Evolutionary conservation across 345 rosid genomes (phyloP).

Genomic region (Salix exigua): DNA sequence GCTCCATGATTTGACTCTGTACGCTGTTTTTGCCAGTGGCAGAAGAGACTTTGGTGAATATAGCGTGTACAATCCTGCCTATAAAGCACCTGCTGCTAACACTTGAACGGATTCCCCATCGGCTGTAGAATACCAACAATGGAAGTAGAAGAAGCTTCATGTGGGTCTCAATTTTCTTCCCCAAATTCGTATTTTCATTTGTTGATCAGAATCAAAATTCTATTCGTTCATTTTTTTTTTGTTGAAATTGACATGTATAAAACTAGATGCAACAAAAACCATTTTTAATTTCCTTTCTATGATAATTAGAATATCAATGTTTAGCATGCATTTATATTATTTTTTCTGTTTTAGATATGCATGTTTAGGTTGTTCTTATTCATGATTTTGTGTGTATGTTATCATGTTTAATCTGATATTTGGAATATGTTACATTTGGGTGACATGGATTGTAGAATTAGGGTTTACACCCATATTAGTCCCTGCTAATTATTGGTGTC

Average conservation of each 20-base stretch:
- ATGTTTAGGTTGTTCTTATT: too few relatives aligned
- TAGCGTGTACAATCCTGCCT: conserved; percentile 77
- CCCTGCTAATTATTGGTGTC: too few relatives aligned
- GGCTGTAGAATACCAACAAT: neutral
- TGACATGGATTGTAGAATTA: too few relatives aligned
- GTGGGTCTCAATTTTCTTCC: neutral
- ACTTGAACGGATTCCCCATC: neutral
- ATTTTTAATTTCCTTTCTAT: neutral
- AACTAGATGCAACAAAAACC: neutral
- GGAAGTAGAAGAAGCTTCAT: neutral
- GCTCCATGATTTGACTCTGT: conserved; percentile 50
- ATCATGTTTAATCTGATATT: too few relatives aligned
- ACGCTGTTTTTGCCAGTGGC: conserved; percentile 62
- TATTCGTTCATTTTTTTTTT: neutral
- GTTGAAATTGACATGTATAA: neutral
- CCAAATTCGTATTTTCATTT: neutral
- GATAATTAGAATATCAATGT: neutral
- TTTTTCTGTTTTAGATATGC: too few relatives aligned
- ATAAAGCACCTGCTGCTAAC: conserved; percentile 22
- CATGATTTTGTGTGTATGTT: too few relatives aligned
- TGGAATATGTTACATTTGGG: too few relatives aligned
- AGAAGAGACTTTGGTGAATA: conserved; percentile 86
- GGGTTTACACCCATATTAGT: too few relatives aligned
- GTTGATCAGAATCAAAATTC: neutral
- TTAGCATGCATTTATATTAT: too few relatives aligned